Base-by-base conservation (phyloP, 257 asterid genomes). In the Salvia rosmarinus region DNA sequence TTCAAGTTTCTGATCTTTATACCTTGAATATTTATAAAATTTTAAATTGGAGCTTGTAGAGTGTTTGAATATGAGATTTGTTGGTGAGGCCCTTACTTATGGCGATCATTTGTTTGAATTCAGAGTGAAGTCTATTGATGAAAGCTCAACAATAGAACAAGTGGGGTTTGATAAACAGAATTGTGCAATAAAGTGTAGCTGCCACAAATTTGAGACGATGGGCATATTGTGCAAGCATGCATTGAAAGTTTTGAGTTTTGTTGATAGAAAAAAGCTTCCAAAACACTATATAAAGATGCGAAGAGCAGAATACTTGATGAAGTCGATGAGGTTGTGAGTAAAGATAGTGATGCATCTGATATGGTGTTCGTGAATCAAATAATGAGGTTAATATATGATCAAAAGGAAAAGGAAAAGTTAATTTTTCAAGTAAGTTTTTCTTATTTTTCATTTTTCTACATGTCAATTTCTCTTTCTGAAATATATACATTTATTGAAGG, bases 151-250 rank as follows among this genome's bases (percentile, higher is more conserved):
- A 11, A 20, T 21, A 7, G 23, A 12, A 25, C 37, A 21, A 3
- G 35, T 56, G 5, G n/a, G n/a, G 5, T 51, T 51, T 19, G 40
- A 56, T 28, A 25, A 12, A 28, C 4, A 1, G 34, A 23, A 25
- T 23, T 2, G 19, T 23, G 39, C 0, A 0, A 56, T 56, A 25
- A 56, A 25, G 19, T 56, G 63, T 56, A 23, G 39, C 12, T 23
- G 63, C 2, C 63, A 56, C 20, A 23, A 56, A 30, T 28, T 57
- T 57, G 63, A 57, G 63, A 25, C 30, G 0, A 9, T 10, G 6
- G 34, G 59, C 59, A 52, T 52, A 20, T 52, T 52, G 8, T 52
- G 59, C 4, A 52, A 52, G 59, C 59, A 52, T 20, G 34, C 32
- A 0, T 52, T 52, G 59, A 7, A 1, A 21, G 40, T 57, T 9